phyloP scores from a whole-genome alignment of 768 basidiomycete species.

The Kondoa malvinella region DNA sequence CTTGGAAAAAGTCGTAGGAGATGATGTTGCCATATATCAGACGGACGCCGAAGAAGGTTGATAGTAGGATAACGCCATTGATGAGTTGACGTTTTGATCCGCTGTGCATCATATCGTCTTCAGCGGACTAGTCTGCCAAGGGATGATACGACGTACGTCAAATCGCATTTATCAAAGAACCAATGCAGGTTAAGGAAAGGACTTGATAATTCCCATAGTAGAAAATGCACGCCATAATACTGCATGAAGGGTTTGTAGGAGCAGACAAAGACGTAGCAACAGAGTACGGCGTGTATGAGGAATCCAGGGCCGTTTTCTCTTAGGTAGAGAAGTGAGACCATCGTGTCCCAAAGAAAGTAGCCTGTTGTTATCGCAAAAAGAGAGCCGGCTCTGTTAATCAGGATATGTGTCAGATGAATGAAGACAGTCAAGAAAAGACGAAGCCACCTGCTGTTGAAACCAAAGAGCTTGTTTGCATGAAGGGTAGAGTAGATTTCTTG shows the following conservation, averaged over 20 bases:
- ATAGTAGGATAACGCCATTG: slow-evolving; percentile 32
- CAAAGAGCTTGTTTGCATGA: neutral
- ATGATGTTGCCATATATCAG: slow-evolving; percentile 33
- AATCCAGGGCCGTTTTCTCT: neutral
- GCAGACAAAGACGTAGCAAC: neutral
- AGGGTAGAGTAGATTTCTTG: neutral
- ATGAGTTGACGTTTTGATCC: slow-evolving; percentile 1
- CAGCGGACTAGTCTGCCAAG: neutral
- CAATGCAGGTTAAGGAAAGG: slow-evolving; percentile 6
- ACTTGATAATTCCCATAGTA: neutral
- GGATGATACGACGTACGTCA: neutral
- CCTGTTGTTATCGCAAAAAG: neutral
- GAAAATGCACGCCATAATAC: slow-evolving; percentile 3
- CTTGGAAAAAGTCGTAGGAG: neutral
- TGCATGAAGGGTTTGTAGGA: neutral
- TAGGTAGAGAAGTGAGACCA: neutral
- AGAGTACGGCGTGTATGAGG: slow-evolving; percentile 3
- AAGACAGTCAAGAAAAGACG: neutral
- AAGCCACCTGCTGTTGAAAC: neutral
- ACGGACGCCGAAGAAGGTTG: slow-evolving; percentile 33
- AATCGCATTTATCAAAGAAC: neutral
- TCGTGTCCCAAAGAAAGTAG: slow-evolving; percentile 6
- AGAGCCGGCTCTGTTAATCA: neutral
- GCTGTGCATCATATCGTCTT: neutral
- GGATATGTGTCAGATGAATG: neutral